These are phyloP conservation scores for Colletotrichum simmondsii DNA, from an alignment of 2,329 filamentous ascomycete species.

Conservation along the genomic window DNA sequence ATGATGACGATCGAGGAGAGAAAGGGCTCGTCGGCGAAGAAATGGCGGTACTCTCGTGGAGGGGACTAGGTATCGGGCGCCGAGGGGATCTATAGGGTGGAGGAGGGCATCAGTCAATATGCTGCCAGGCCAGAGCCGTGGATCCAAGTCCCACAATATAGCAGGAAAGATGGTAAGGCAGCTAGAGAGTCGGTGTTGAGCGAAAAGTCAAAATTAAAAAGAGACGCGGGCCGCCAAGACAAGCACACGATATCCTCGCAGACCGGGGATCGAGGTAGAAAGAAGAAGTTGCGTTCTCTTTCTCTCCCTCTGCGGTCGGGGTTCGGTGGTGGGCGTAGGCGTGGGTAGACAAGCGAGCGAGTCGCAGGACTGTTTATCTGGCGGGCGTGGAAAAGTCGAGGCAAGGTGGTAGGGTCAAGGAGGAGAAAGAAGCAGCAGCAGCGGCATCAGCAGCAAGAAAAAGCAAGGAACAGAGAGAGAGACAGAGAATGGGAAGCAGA, in stretches of 20 bases:
- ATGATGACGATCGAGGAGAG: slow-evolving; percentile 40
- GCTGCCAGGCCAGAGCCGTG: slow-evolving; percentile 25
- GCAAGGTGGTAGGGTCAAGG: slow-evolving; percentile 26
- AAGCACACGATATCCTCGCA: slow-evolving; percentile 14
- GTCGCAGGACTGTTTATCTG: slow-evolving; percentile 11
- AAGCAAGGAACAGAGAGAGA: background rate
- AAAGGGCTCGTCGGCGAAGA: slow-evolving; percentile 55
- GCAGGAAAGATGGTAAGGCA: slow-evolving; percentile 8
- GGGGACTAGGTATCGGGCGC: slow-evolving; percentile 60
- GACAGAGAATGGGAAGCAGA: background rate
- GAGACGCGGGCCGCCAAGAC: slow-evolving; percentile 24
- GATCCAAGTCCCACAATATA: slow-evolving; percentile 41
- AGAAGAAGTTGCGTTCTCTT: background rate
- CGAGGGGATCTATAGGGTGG: slow-evolving; percentile 56
- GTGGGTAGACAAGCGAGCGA: background rate
- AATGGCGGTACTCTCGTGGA: slow-evolving; percentile 54
- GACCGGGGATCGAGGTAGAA: slow-evolving; percentile 13
- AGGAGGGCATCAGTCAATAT: slow-evolving; percentile 37
- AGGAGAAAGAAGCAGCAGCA: slow-evolving; percentile 7
- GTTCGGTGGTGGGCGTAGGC: background rate
- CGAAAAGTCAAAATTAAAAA: slow-evolving; percentile 36
- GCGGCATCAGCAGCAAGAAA: background rate
- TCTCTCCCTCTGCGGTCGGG: background rate
- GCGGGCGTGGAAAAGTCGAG: slow-evolving; percentile 21
- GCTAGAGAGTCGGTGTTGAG: slow-evolving; percentile 25